Evolutionary conservation across 352 stramenopile genomes (phyloP), one percentile per base, ranked within the genome.

Genomic region (Phytopythium aichiense): DNA sequence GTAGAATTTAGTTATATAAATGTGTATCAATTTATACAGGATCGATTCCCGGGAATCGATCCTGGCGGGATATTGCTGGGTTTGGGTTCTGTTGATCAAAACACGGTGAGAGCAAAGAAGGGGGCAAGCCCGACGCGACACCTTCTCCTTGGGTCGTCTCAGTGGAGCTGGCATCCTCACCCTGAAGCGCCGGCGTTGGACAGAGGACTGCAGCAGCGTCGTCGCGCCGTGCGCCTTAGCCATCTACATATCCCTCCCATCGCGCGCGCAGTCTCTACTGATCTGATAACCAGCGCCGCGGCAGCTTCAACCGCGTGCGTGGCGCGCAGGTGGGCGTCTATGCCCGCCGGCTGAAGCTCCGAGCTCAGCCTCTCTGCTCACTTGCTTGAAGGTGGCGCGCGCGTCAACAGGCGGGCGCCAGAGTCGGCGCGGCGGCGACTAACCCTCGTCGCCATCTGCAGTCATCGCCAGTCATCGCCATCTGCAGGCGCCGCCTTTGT

Each of bases 281-380:
- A 51, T 31, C 45, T 51, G 45, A 51, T 28, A 51, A 51, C 42
- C n/a, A 15, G 42, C 4, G 45, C 11, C n/a, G 15, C n/a, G n/a
- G 4, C n/a, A 51, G n/a, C 45, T 51, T 51, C 45, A 51, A 51
- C 45, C 45, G 12, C 45, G 45, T 51, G 45, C 45, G 45, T 25
- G 42, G 35, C 35, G 35, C 35, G n/a, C 42, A 15, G 16, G 40
- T 9, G 40, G 40, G 7, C 11, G 20, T 49, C 16, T 49, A 49
- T 49, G 42, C 22, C 40, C 40, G 40, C 40, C 15, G 16, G 7
- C 15, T 45, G 16, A 45, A 22, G 7, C 12, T 16, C 11, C 2
- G 37, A 22, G 7, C 12, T 16, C 11, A n/a, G 37, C 37, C 40
- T 0, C 40, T 46, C 18, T n/a, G 15, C 40, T 46, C 40, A 46